Percentiles rank a stretch among this genome's conserved stretches.
phyloP scores from a whole-genome alignment of 345 rosid genomes.

The Ceriops decandra region DNA sequence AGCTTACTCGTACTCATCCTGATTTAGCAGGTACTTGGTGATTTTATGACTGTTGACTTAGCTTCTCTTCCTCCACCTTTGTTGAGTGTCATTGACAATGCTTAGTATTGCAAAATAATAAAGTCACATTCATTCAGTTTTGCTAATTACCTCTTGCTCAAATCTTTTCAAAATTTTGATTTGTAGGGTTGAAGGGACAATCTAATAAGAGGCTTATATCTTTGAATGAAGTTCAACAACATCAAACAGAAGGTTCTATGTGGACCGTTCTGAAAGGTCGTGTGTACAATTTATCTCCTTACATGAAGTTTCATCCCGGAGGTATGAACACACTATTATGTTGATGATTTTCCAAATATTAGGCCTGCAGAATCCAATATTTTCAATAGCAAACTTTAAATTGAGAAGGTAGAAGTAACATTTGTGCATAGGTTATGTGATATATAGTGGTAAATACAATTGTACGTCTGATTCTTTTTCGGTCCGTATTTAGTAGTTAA shows the following conservation, averaged over 20 bases:
- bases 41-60: neutral
- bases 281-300: conserved; percentile 83
- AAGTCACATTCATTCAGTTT: neutral
- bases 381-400: too few species aligned
- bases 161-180: neutral
- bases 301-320: conserved; percentile 96
- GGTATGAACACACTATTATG: conserved; percentile 35
- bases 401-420: too few species aligned
- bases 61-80: neutral
- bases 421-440: too few species aligned
- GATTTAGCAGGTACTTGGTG: conserved; percentile 76
- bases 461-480: too few species aligned
- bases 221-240: conserved; percentile 73
- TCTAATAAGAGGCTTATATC: conserved; percentile 74
- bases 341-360: neutral
- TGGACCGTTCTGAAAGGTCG: conserved; percentile 94
- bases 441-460: too few species aligned
- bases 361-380: neutral
- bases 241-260: conserved; percentile 70
- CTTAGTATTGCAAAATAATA: neutral
- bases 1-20: conserved; percentile 70
- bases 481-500: too few species aligned
- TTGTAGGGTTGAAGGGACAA: conserved; percentile 73
- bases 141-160: neutral
- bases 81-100: neutral